Base-by-base conservation (phyloP, 1,284 basidiomycete genomes). In the Ustilago esculenta region DNA sequence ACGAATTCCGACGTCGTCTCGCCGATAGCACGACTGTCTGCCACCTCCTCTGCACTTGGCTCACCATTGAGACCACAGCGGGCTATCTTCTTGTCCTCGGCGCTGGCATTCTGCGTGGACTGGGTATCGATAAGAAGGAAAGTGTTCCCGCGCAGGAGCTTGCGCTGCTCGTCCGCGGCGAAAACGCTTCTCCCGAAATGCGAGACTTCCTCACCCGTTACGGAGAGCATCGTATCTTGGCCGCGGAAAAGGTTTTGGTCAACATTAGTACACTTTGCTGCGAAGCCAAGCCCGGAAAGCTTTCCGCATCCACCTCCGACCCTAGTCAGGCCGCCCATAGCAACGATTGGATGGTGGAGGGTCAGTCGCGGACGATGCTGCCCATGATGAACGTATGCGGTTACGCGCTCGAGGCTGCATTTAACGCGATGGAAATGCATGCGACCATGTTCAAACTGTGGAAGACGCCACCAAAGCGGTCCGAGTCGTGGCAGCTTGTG, bases 371-470 rank as follows among this genome's bases (percentile, higher is more conserved):
- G 15, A 40, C 55, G 4, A 48, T 66, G 8, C 27, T 59, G 24
- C 65, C 65, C 0, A 51, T 61, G 30, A 18, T 49, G 30, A 68
- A 68, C 18, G n/a, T 57, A 7, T 57, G 57, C 29, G 65, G 57
- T 9, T 61, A 49, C 25, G 65, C 58, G 12, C 57, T 68, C 29
- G 65, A 68, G 34, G 65, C 65, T 2, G 65, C 65, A 1, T 61
- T 68, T 39, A 68, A 53, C 33, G 65, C 65, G 4, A 58, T 68
- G 47, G 65, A 68, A 42, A 50, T 61, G 65, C 65, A 68, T 32
- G 65, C 65, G 2, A 61, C 57, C 32, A 58, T 68, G 57, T 61
- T 68, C 32, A 56, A 68, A 49, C 25, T 61, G 21, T 61, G 65
- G 65, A 57, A 61, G 40, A 32, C 57, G n/a, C 65, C 57, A 11